Conservation (phyloP, 2,329 filamentous ascomycete species). For the Tolypocladium paradoxum region DNA sequence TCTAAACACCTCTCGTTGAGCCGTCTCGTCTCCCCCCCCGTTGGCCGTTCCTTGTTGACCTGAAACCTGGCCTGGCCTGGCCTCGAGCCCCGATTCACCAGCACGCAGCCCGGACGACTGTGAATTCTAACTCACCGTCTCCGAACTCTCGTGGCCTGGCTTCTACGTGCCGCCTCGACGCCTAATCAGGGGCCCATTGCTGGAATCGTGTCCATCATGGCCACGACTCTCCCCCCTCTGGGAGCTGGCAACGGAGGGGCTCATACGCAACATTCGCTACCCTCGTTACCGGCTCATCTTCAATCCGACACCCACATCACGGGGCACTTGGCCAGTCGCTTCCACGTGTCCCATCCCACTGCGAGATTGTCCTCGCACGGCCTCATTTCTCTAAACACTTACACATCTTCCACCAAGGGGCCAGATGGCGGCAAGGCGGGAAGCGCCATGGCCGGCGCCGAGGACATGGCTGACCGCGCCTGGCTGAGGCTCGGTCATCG, state of each 20-base stretch:
- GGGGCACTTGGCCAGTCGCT: conserved; percentile 75
- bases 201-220: conserved; percentile 40
- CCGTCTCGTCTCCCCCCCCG: background rate
- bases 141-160: background rate
- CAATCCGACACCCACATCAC: conserved; percentile 72
- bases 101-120: background rate
- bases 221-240: conserved; percentile 44
- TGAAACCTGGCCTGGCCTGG: background rate
- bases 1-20: background rate
- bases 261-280: conserved; percentile 77
- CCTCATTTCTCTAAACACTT: conserved; percentile 87
- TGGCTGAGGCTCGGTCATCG: conserved; percentile 77
- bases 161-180: background rate
- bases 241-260: conserved; percentile 43
- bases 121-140: background rate
- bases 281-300: conserved; percentile 73
- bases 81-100: background rate
- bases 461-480: conserved; percentile 80
- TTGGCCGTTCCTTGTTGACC: background rate
- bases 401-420: conserved; percentile 78
- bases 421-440: conserved; percentile 86
- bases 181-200: conserved; percentile 11
- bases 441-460: conserved; percentile 83
- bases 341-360: conserved; percentile 83
- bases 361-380: conserved; percentile 85